Conservation (phyloP, 208 protist genomes). For the Leishmania tarentolae region DNA sequence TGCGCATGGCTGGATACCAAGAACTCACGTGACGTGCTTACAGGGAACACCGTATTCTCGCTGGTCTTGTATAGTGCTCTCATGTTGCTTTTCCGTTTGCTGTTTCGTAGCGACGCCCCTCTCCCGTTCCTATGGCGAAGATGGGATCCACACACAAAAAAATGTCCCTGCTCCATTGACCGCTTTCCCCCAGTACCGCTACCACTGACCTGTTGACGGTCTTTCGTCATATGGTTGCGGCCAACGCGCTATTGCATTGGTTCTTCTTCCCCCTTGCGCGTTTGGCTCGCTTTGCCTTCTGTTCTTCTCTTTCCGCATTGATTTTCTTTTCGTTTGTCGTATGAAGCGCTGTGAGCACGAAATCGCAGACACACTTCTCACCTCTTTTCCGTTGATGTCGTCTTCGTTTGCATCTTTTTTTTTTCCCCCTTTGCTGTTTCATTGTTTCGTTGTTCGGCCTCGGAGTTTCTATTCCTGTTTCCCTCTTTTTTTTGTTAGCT, state of each 20-base stretch:
- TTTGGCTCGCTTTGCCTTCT: not conserved
- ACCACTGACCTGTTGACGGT: too few relatives aligned
- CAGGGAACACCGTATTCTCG: not conserved
- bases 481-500: not conserved
- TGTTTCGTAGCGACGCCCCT: not conserved
- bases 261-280: too few relatives aligned
- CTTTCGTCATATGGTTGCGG: too few relatives aligned
- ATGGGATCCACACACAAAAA: too few relatives aligned
- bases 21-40: not conserved
- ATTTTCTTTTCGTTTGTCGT: not conserved
- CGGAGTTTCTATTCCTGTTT: not conserved
- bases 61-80: not conserved
- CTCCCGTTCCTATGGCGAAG: not conserved
- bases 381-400: not conserved
- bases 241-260: too few relatives aligned
- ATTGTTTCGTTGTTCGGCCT: too few relatives aligned
- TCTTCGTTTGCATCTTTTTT: not conserved
- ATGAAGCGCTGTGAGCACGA: not conserved
- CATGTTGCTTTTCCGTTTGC: not conserved
- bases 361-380: too few relatives aligned
- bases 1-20: not conserved
- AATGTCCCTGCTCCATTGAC: too few relatives aligned
- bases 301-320: slow-evolving; percentile 13
- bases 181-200: too few relatives aligned
- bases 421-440: too few relatives aligned